Evolutionary conservation across 1,284 basidiomycete genomes (phyloP).

Genomic region (Leccinum subfulvum): DNA sequence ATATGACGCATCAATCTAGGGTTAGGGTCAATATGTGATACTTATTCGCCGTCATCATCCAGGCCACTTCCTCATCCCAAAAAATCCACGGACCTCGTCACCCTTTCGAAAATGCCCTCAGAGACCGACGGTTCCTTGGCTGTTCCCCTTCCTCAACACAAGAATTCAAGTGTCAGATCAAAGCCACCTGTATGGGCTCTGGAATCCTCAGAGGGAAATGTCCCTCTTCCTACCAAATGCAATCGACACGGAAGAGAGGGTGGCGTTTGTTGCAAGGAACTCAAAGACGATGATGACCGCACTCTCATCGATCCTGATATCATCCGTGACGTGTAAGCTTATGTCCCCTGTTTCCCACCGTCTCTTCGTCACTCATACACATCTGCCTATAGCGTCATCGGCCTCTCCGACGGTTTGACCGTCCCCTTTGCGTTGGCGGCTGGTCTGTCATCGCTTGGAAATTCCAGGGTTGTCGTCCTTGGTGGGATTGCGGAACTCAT

Average conservation of each 20-base stretch:
- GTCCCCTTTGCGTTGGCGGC: constrained; percentile 91
- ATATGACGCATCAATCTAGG: constrained; percentile 1
- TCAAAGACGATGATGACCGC: constrained; percentile 75
- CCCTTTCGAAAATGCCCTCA: constrained; percentile 20
- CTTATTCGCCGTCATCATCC: not conserved
- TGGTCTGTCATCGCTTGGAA: constrained; percentile 87
- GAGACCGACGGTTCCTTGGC: constrained; percentile 10
- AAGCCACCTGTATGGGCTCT: constrained; percentile 67
- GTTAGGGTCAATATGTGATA: constrained; percentile 14
- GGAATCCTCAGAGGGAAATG: constrained; percentile 38
- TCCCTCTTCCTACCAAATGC: constrained; percentile 59
- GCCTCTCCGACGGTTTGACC: constrained; percentile 93
- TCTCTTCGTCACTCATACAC: constrained; percentile 9
- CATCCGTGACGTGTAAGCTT: constrained; percentile 68
- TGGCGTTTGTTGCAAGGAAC: constrained; percentile 80
- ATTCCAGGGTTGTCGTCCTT: constrained; percentile 85
- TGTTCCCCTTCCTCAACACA: constrained; percentile 21
- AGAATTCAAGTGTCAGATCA: constrained; percentile 1
- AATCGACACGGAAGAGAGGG: constrained; percentile 50
- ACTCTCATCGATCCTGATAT: constrained; percentile 82
- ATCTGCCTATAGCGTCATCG: constrained; percentile 70
- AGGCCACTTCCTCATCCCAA: not conserved
- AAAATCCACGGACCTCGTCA: not conserved
- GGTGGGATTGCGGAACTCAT: constrained; percentile 92
- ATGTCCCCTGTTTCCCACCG: not conserved